Evolutionary conservation across 768 basidiomycete species (phyloP), one percentile per base, ranked within the genome.

Genomic region (Grammothele lineata): DNA sequence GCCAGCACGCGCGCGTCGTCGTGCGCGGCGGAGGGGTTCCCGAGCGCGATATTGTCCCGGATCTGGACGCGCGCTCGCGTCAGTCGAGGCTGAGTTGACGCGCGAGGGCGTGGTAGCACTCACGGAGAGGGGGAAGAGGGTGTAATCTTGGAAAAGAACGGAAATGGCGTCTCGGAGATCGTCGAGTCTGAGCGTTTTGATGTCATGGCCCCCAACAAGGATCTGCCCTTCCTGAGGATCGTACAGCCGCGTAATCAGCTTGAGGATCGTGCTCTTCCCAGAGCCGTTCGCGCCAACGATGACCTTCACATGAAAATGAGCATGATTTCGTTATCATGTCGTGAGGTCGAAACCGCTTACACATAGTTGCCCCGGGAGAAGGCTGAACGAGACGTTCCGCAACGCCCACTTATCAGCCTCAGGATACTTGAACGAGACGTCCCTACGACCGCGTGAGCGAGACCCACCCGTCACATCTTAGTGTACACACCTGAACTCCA

Each of bases 131-230:
- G 87, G 87, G 59, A 90, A 89, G 54, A 81, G 72, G 0, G 84
- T 86, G 57, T 85, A 89, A 59, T 91, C 88, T 60, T 91, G 88
- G 65, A 88, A 89, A 18, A 90, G 74, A n/a, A 83, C 83, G 1
- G 85, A 80, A 15, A 80, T 78, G 1, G 80, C 74, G n/a, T 76
- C 75, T 18, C 85, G 70, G 11, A 89, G 66, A 59, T 88, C 81
- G 3, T 66, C 69, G 4, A 90, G 72, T 43, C 73, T 77, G 12
- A 85, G 63, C 0, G 73, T 73, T 32, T 71, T 72, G 48, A 90
- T 83, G 51, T 87, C 78, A 43, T 68, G 55, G n/a, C 72, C 80
- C 48, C 86, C 76, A 25, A 91, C 60, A 14, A 85, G 62, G 35
- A 91, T 89, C 35, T 72, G 66, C 19, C 88, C 87, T 45, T 85